phyloP scores from a whole-genome alignment of 2,329 filamentous ascomycete species.

The Botrytis sinoallii region DNA sequence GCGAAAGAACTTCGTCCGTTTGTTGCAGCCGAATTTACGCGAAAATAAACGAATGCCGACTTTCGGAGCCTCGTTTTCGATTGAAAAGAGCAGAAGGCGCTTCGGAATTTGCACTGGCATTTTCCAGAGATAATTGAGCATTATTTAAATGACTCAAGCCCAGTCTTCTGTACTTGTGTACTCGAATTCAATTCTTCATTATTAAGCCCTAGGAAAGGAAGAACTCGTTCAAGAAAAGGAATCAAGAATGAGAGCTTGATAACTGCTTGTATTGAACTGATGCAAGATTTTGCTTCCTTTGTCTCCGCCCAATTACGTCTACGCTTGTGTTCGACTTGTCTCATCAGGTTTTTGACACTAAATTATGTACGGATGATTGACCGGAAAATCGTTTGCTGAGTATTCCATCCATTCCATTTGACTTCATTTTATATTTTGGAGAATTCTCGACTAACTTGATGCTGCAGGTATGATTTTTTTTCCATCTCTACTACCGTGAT shows the following conservation, averaged over 20 bases:
- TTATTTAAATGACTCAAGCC: background rate
- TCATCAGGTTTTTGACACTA: background rate
- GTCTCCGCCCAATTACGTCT: too few relatives aligned
- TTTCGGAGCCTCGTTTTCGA: background rate
- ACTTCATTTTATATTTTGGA: too few relatives aligned
- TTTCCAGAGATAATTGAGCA: background rate
- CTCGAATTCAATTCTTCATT: background rate
- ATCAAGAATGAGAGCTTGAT: accelerated
- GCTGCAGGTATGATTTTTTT: background rate
- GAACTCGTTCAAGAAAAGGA: accelerated
- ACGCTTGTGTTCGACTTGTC: background rate
- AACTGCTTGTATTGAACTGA: background rate
- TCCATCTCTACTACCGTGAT: background rate
- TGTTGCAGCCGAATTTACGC: background rate
- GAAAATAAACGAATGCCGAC: background rate
- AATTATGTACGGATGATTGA: background rate
- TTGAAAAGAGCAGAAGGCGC: background rate
- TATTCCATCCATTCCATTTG: background rate
- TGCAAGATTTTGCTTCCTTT: background rate
- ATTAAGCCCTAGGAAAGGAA: background rate
- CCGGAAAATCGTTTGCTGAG: accelerated
- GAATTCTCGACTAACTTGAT: background rate
- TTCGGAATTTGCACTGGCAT: accelerated
- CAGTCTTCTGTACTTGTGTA: background rate
- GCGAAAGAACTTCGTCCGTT: background rate